Conservation (phyloP, 169 alveolate species). For the Plasmodium gaboni region DNA sequence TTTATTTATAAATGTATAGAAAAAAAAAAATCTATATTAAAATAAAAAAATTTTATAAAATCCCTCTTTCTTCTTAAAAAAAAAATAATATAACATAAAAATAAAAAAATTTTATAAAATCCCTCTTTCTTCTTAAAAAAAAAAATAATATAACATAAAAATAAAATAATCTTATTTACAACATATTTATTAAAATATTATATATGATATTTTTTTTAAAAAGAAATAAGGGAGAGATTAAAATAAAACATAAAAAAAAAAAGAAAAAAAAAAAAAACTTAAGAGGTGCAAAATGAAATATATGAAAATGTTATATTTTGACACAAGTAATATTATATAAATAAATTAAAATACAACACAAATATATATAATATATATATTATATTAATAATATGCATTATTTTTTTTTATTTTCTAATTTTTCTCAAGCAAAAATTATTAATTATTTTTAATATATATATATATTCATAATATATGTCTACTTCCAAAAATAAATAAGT, state of each 20-base stretch:
- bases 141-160: too few relatives aligned
- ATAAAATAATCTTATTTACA: too few relatives aligned
- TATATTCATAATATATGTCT: background rate
- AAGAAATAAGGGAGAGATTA: background rate
- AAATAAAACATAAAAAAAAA: constrained; percentile 1
- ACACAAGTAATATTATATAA: constrained; percentile 6
- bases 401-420: too few relatives aligned
- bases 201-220: background rate
- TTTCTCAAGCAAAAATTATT: too few relatives aligned
- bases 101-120: too few relatives aligned
- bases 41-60: too few relatives aligned
- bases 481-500: too few relatives aligned
- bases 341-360: constrained; percentile 10
- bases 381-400: background rate
- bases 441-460: background rate
- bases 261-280: background rate
- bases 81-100: too few relatives aligned
- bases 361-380: background rate
- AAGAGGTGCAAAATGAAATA: background rate
- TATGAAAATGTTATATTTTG: background rate
- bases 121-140: too few relatives aligned
- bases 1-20: too few relatives aligned
- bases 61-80: too few relatives aligned
- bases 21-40: too few relatives aligned
- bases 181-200: background rate